Percentiles rank a stretch among this genome's conserved stretches.
phyloP scores from a whole-genome alignment of 495 filamentous ascomycete species.

The Recurvomyces mirabilis region DNA sequence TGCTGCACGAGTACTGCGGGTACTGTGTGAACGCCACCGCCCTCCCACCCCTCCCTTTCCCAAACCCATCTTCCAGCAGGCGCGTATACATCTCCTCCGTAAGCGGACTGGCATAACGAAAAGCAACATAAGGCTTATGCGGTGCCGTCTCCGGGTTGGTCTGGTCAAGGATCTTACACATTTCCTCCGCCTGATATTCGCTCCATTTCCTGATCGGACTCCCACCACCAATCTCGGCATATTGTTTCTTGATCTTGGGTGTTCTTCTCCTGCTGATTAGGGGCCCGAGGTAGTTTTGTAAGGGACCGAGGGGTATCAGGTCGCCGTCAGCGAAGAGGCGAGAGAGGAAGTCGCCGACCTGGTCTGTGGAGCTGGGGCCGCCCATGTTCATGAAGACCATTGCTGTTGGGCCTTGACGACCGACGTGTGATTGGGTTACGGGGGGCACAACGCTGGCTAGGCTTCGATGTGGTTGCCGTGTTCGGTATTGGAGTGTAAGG shows the following conservation, averaged over 20 bases:
- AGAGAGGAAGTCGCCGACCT: conserved; percentile 88
- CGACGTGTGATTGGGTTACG: conserved; percentile 56
- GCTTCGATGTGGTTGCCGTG: conserved; percentile 36
- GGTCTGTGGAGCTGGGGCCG: conserved; percentile 74
- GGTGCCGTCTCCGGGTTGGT: conserved; percentile 87
- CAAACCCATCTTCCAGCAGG: conserved; percentile 80
- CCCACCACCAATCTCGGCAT: conserved; percentile 87
- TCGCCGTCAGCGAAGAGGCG: conserved; percentile 91
- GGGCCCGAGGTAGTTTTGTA: conserved; percentile 83
- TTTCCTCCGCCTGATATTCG: conserved; percentile 79
- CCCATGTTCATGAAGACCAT: conserved; percentile 99
- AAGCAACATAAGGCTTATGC: conserved; percentile 98
- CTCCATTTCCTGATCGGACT: conserved; percentile 98
- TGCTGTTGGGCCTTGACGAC: conserved; percentile 65
- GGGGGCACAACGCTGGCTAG: conserved; percentile 48
- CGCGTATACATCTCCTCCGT: conserved; percentile 85
- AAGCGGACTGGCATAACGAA: conserved; percentile 86
- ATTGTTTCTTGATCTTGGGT: conserved; percentile 92
- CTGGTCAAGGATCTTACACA: conserved; percentile 91
- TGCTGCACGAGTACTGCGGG: conserved; percentile 97
- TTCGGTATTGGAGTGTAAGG: conserved; percentile 18
- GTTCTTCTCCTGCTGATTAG: conserved; percentile 78
- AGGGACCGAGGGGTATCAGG: conserved; percentile 85
- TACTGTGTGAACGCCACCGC: conserved; percentile 98
- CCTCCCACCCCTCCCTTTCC: conserved; percentile 70